phyloP scores from a whole-genome alignment of 2,329 filamentous ascomycete species.

The Lasiodiplodia sp. region DNA sequence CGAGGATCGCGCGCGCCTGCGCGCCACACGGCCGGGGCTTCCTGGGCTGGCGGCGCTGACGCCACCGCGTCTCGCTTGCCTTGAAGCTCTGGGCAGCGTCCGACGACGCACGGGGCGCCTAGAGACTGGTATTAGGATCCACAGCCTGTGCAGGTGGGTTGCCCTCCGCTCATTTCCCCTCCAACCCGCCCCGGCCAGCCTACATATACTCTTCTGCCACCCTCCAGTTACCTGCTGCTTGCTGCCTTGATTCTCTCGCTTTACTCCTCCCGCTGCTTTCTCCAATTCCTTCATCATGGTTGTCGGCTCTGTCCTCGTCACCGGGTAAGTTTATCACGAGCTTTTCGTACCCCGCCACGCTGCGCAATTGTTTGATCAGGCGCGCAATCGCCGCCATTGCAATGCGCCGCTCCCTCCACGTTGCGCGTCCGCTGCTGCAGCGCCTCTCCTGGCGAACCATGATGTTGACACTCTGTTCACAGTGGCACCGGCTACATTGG shows the following conservation, averaged over 20 bases:
- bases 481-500: constrained; percentile 99
- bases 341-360: constrained; percentile 8
- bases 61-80: constrained; percentile 1
- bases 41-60: background rate
- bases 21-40: background rate
- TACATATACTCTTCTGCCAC: constrained; percentile 23
- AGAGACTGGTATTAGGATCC: constrained; percentile 24
- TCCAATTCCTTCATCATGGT: constrained; percentile 63
- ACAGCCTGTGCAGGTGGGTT: constrained; percentile 13
- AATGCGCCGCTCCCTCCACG: constrained; percentile 24
- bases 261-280: background rate
- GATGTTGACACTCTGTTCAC: constrained; percentile 29
- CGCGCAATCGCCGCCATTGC: constrained; percentile 16
- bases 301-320: constrained; percentile 87
- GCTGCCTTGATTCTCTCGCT: constrained; percentile 2
- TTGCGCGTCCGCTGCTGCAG: constrained; percentile 1
- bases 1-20: background rate
- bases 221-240: constrained; percentile 3
- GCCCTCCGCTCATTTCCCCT: constrained; percentile 30
- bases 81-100: constrained; percentile 6
- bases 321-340: constrained; percentile 71
- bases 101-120: constrained; percentile 14
- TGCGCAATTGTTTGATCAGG: constrained; percentile 15
- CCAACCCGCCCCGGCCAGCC: constrained; percentile 10
- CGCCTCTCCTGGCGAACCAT: background rate